Conservation (phyloP, 1,284 basidiomycete species). For the Coniferiporia weirii region DNA sequence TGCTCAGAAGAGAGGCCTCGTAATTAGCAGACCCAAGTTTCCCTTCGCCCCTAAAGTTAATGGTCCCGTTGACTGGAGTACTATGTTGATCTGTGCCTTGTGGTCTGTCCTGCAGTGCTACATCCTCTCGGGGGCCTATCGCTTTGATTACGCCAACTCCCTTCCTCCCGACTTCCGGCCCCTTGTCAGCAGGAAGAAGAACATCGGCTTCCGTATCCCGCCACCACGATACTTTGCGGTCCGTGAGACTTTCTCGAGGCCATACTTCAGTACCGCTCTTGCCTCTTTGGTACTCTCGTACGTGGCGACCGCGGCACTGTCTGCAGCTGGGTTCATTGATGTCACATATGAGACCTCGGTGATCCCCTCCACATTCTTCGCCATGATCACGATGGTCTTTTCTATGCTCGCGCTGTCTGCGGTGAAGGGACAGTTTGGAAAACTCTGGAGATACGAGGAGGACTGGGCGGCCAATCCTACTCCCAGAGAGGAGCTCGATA, state of each 20-base stretch:
- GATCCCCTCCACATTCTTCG: not conserved
- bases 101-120: not conserved
- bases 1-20: not conserved
- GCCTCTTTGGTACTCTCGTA: not conserved
- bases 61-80: not conserved
- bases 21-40: not conserved
- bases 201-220: not conserved
- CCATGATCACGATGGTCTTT: not conserved
- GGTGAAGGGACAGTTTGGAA: conserved; percentile 59
- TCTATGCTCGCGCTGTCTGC: not conserved
- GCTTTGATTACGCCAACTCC: not conserved
- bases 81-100: not conserved
- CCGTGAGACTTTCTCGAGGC: not conserved
- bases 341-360: not conserved
- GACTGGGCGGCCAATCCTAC: conserved; percentile 91
- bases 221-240: not conserved
- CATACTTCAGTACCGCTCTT: not conserved
- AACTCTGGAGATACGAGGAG: conserved; percentile 87
- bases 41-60: not conserved
- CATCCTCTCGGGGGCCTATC: not conserved
- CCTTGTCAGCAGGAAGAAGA: not conserved
- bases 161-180: not conserved
- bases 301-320: not conserved
- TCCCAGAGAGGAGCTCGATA: conserved; percentile 75
- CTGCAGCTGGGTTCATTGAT: not conserved